Evolutionary conservation across 495 filamentous ascomycete species (phyloP).

Genomic region (Parathielavia appendiculata): DNA sequence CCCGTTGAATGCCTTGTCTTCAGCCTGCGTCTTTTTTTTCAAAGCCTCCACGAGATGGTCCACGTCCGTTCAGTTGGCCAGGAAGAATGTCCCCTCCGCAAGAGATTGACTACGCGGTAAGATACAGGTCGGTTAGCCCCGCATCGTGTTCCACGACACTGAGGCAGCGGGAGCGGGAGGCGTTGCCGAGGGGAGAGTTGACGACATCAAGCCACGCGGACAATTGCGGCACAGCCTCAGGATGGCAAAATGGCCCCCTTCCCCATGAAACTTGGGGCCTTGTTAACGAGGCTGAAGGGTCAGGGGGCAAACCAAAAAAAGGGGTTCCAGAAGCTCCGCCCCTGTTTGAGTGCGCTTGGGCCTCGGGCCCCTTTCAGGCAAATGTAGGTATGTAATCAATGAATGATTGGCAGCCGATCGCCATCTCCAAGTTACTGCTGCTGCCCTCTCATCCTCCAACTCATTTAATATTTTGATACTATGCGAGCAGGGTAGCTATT

Average conservation of each 20-base stretch:
- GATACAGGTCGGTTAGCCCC: conserved; percentile 2
- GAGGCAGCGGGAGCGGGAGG: background rate
- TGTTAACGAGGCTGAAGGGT: background rate
- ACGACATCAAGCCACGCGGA: background rate
- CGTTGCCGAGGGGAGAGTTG: background rate
- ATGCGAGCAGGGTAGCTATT: too few relatives aligned
- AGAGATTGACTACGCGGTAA: too few relatives aligned
- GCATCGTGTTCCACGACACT: conserved; percentile 6
- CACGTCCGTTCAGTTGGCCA: background rate
- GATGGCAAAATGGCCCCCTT: background rate
- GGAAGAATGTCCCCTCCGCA: too few relatives aligned
- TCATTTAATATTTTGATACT: too few relatives aligned
- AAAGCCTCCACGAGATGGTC: background rate
- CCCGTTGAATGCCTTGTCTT: background rate
- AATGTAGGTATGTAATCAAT: too few relatives aligned
- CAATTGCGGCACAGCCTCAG: conserved; percentile 4
- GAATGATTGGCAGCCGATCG: too few relatives aligned
- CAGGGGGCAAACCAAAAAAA: background rate
- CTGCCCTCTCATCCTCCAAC: too few relatives aligned
- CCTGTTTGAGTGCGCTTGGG: background rate
- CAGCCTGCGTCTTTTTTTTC: background rate
- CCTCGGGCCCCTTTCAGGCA: too few relatives aligned
- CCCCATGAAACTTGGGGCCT: background rate
- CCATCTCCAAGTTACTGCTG: too few relatives aligned
- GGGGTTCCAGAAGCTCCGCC: background rate